Evolutionary conservation across 306 rosid genomes (phyloP), one percentile per base, ranked within the genome.

Genomic region (Vigna trinervia): DNA sequence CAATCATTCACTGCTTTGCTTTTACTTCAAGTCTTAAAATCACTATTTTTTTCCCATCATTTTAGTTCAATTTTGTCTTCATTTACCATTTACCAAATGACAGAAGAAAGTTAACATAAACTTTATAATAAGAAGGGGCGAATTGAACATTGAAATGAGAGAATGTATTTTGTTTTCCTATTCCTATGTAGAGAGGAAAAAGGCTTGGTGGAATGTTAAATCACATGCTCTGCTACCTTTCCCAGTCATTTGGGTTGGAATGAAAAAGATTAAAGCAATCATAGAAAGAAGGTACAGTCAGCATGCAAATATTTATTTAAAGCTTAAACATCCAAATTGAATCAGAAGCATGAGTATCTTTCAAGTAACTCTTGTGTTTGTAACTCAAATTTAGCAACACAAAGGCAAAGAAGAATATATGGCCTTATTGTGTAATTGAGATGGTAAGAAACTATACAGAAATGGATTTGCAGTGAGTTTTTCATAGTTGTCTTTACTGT

Each of bases 201-300:
- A 30, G 12, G 63, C 51, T 20, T 38, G 8, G 12, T 41, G 15
- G 53, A 79, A 71, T 71, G 12, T 52, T 66, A 59, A 63, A 57
- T 81, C 76, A 67, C 76, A 67, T 80, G 80, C 76, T 66, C 32
- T 36, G 74, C 39, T 53, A 47, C 53, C 6, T 79, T 45, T 9
- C 50, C 57, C 53, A 66, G 19, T 52, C 68, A 54, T 26, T 50
- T 17, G 58, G 39, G 48, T 73, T 72, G 41, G 66, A 79, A 71
- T 71, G 73, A 5, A 51, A 73, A 79, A 65, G 47, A 65, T 66
- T 66, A 66, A 66, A 34, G 54, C 56, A 66, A 74, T 45, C 47
- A 56, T 53, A 64, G 14, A 65, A 79, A 39, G 39, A 71, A 2
- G 13, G 23, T 36, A 36, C 78, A 78, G 0, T 56, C 34, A 43